Base-by-base conservation (phyloP, 2,329 filamentous ascomycete genomes). In the Penicillium corylophilum region DNA sequence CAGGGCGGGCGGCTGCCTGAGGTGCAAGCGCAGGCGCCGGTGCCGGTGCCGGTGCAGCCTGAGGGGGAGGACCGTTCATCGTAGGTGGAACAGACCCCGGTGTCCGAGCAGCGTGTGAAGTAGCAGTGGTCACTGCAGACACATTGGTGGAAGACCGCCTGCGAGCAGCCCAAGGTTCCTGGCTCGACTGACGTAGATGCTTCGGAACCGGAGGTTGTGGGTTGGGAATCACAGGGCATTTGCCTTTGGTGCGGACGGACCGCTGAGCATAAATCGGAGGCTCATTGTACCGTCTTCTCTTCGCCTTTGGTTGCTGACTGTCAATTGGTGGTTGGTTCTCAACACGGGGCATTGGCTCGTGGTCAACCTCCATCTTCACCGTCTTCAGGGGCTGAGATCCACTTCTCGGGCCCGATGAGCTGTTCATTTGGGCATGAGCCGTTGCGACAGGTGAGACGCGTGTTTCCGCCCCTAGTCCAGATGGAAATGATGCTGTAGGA, bases 251-350 rank as follows among this genome's bases (percentile, higher is more conserved):
- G 48, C 74, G 69, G 26, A 69, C 70, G 13, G 74, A 72, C 55
- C 71, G 74, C 35, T 71, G 72, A 18, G 78, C 78, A 61, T 71
- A 83, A 33, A 82, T 76, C 3, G 81, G 81, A 28, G 79, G 76
- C 60, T 82, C 78, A 41, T 76, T 73, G 55, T 79, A 79, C 44
- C 79, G 73, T 53, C 73, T 71, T 54, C 77, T 72, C 59, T 81
- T 82, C 55, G 71, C 73, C 15, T 74, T 73, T 16, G 75, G 76
- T 18, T 70, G 72, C 48, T 73, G 66, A n/a, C 61, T 60, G 22
- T 64, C 66, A 10, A 62, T 15, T n/a, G 29, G 12, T 16, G 70
- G 72, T 48, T 73, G 66, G 15, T 61, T 59, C 28, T 64, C 66
- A 13, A 62, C 47, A 18, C 43, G 61, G 10, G 50, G 24, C 29